A percentile compares a stretch with the other conserved stretches of the same genome.
Evolutionary conservation across 352 stramenopile genomes (phyloP).

Genomic region (Aphanomyces cochlioides): DNA sequence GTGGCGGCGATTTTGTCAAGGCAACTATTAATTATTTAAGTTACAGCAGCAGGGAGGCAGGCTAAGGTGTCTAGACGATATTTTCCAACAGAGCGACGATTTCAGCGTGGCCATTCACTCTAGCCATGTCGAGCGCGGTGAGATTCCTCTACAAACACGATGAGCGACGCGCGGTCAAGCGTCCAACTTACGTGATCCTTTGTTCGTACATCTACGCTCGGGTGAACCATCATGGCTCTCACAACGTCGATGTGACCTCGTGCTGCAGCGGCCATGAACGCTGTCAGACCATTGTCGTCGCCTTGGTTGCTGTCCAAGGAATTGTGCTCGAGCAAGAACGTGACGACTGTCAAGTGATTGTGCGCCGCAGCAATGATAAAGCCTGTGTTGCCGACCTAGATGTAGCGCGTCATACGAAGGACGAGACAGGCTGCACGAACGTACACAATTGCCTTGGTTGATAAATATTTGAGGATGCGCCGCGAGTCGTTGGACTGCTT

Average conservation of each 20-base stretch:
- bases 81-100: neutral
- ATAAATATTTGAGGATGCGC: neutral
- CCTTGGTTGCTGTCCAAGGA: conserved; percentile 4
- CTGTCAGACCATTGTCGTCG: conserved; percentile 9
- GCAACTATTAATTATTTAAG: too few relatives aligned
- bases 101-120: neutral
- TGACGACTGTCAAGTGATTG: neutral
- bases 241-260: conserved; percentile 6
- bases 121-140: neutral
- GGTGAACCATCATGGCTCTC: neutral
- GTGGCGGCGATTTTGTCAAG: too few relatives aligned
- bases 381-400: conserved; percentile 5
- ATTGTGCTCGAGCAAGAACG: conserved; percentile 4
- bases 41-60: too few relatives aligned
- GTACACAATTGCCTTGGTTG: conserved; percentile 18
- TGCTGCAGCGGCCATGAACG: neutral
- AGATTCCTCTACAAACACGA: neutral
- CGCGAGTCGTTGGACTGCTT: neutral
- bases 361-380: conserved; percentile 15
- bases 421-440: neutral
- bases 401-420: neutral
- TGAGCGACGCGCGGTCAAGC: too few relatives aligned
- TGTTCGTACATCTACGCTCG: neutral
- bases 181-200: neutral
- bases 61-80: too few relatives aligned